Conservation (phyloP, 73 alveolate genomes). For the Uronychia binucleata region DNA sequence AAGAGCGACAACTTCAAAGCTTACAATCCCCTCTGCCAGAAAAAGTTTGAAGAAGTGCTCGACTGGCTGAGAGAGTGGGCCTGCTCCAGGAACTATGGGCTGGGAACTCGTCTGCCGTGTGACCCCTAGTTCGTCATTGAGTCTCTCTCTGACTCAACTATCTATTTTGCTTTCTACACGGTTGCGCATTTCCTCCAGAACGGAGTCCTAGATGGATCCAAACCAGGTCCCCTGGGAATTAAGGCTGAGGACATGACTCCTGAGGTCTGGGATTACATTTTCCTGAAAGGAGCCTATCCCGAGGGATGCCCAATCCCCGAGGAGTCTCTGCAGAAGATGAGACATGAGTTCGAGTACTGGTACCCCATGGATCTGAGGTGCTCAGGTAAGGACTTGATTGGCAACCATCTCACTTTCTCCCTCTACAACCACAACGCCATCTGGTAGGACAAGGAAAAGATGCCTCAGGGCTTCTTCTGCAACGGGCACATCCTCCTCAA, state of each 20-base stretch:
- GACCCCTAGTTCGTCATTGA: constrained; percentile 96
- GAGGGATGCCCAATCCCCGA: constrained; percentile 67
- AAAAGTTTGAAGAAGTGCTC: constrained; percentile 88
- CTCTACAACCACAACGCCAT: constrained; percentile 99
- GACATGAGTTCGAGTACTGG: constrained; percentile 97
- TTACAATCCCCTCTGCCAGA: constrained; percentile 82
- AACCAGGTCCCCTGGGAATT: constrained; percentile 76
- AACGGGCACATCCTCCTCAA: constrained; percentile 97
- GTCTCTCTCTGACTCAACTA: constrained; percentile 98
- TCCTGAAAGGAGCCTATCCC: constrained; percentile 84
- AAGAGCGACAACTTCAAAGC: constrained; percentile 83
- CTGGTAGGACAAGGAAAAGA: constrained; percentile 91
- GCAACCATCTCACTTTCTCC: constrained; percentile 98
- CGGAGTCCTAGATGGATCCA: constrained; percentile 79
- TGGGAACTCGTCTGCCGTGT: constrained; percentile 98
- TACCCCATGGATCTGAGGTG: constrained; percentile 99
- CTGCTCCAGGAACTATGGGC: constrained; percentile 97
- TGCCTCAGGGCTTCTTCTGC: constrained; percentile 99
- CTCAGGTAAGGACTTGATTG: constrained; percentile 98
- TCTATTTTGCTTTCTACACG: constrained; percentile 99
- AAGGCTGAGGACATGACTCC: constrained; percentile 91
- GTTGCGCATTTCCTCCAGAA: constrained; percentile 96
- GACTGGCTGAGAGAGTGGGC: constrained; percentile 99
- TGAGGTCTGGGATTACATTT: constrained; percentile 97
- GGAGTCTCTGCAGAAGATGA: constrained; percentile 83